Conservation (phyloP, 2,329 filamentous ascomycete species). For the Ophiostoma tasmaniense region DNA sequence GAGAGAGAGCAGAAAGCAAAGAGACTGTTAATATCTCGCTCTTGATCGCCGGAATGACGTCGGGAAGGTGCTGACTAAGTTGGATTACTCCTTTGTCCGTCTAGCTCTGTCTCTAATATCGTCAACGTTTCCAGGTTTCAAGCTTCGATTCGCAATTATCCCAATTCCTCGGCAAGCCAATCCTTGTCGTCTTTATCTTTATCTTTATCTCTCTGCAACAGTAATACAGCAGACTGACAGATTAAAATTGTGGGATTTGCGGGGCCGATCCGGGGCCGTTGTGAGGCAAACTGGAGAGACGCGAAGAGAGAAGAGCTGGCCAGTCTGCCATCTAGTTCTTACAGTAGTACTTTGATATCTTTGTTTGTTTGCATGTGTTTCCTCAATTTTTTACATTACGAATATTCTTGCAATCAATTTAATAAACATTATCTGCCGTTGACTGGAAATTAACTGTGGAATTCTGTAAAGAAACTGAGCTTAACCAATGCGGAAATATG, state of each 20-base stretch:
- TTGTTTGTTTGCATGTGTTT: no score
- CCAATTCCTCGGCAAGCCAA: not conserved
- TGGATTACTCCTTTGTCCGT: not conserved
- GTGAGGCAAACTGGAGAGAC: not conserved
- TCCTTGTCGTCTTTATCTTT: not conserved
- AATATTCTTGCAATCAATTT: no score
- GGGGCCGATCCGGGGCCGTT: not conserved
- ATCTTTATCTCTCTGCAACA: not conserved
- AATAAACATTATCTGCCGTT: no score
- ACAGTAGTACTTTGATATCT: no score
- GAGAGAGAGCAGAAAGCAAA: not conserved
- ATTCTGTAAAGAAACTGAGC: no score
- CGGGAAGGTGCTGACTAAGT: conserved; percentile 1
- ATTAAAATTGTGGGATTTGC: not conserved
- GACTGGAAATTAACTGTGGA: no score
- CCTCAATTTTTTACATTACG: no score
- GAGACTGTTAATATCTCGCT: not conserved
- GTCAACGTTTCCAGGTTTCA: not conserved
- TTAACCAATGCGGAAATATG: no score
- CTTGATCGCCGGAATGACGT: not conserved
- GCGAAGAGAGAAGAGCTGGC: not conserved
- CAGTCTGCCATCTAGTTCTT: not conserved
- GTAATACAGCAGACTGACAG: not conserved
- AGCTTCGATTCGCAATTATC: not conserved
- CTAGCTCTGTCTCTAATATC: not conserved